Base-by-base conservation (phyloP, 371 early-diverging fungal species). In the Chytridiales sp. region DNA sequence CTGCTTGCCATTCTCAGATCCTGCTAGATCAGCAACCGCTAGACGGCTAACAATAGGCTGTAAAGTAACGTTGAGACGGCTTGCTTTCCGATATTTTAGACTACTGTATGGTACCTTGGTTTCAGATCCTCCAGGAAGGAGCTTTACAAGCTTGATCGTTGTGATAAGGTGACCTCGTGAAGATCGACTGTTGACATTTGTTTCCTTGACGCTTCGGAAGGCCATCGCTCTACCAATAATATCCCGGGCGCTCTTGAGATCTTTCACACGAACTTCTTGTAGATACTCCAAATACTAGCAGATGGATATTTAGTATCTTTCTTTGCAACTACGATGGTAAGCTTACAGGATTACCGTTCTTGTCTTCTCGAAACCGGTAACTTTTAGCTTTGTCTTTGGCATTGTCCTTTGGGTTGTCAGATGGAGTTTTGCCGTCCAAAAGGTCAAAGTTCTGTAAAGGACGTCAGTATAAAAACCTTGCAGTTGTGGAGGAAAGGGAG, bases 1-100 rank as follows among this genome's bases (percentile, higher is more conserved):
- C 27, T 47, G n/a, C 36, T 60, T 66, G 31, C 56, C 27, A 34
- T 61, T 66, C 43, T 66, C 66, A 24, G 55, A 47, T 40, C 66
- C 66, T 13, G 66, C 66, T n/a, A 66, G 46, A 35, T 66, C 66
- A 5, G 61, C 61, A 34, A 66, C 56, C 15, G 66, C 49, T 3
- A 66, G 55, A 27, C 66, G 47, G 34, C 64, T 64, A 11, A 48
- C 6, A 27, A 6, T 8, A 6, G 24, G 15, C 48, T 48, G 26
- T 29, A 27, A 29, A 6, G 38, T 17, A 11, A 11, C 38, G 19
- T 15, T n/a, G n/a, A n/a, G n/a, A n/a, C n/a, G n/a, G n/a, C n/a
- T n/a, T n/a, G n/a, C n/a, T n/a, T n/a, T n/a, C n/a, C n/a, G n/a
- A n/a, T n/a, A 59, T 58, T 22, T 39, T 29, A 4, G 58, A 38